These are phyloP conservation scores for Lentinula guzmanii DNA, from an alignment of 768 basidiomycete genomes.

Conservation along the genomic window DNA sequence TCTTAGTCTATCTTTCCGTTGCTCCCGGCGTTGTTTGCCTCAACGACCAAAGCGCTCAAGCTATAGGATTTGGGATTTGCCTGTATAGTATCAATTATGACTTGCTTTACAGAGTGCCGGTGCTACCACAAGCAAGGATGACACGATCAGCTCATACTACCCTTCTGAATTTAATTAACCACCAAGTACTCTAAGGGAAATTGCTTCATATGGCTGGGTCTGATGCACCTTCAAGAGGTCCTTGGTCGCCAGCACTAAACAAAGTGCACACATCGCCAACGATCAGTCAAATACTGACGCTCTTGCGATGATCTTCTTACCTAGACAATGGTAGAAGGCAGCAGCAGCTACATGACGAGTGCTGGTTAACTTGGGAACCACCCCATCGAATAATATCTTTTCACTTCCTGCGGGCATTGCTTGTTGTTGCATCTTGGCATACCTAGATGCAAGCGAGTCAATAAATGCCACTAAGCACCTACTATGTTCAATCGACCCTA, in stretches of 20 bases:
- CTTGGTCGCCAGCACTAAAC: constrained; percentile 71
- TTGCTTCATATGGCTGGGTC: constrained; percentile 47
- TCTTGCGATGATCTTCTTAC: constrained; percentile 30
- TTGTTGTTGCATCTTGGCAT: constrained; percentile 69
- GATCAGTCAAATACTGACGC: neutral
- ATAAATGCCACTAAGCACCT: neutral
- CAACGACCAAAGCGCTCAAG: neutral
- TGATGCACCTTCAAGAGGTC: constrained; percentile 60
- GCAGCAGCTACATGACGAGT: constrained; percentile 75
- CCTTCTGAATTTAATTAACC: neutral
- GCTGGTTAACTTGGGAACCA: constrained; percentile 62
- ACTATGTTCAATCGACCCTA: constrained; percentile 24
- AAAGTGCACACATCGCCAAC: too few relatives aligned
- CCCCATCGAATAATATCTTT: constrained; percentile 53
- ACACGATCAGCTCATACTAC: neutral
- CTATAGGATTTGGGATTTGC: too few relatives aligned
- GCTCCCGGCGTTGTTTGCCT: neutral
- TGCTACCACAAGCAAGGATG: too few relatives aligned
- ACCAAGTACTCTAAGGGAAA: constrained; percentile 26
- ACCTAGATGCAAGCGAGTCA: constrained; percentile 36
- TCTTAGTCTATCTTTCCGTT: neutral
- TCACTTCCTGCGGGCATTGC: constrained; percentile 43
- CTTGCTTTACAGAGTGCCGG: too few relatives aligned
- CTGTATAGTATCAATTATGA: too few relatives aligned
- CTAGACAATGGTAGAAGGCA: constrained; percentile 82